A percentile compares a stretch with the other conserved stretches of the same genome.
Conservation (phyloP, 345 rosid species). For the Firmiana major region DNA sequence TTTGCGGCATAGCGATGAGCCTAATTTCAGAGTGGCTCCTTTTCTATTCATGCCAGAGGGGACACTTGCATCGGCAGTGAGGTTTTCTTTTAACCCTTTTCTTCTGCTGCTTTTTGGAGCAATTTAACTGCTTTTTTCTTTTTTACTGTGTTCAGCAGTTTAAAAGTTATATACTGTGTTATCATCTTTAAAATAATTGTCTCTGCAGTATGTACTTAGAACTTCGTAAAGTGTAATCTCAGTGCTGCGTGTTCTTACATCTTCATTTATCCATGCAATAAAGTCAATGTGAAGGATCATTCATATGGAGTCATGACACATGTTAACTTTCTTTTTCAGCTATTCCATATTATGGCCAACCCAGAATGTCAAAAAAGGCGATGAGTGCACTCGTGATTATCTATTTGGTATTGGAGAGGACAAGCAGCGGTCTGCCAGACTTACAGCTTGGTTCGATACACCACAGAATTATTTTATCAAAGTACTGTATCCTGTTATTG, state of each 20-base stretch:
- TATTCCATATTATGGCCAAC: constrained; percentile 85
- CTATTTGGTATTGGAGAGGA: constrained; percentile 89
- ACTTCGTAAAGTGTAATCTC: not conserved
- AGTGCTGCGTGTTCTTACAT: not conserved
- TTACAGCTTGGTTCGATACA: constrained; percentile 88
- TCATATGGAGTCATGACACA: constrained; percentile 9
- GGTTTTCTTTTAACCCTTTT: constrained; percentile 35
- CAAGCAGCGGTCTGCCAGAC: constrained; percentile 87
- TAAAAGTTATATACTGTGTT: not conserved
- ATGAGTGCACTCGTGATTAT: constrained; percentile 87
- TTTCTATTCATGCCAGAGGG: constrained; percentile 91
- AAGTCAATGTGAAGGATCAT: not conserved
- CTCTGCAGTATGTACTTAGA: not conserved
- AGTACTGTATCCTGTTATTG: constrained; percentile 31
- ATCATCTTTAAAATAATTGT: not conserved
- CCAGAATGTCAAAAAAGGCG: constrained; percentile 47
- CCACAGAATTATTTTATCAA: constrained; percentile 73
- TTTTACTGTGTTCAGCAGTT: not conserved
- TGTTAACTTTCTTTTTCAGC: constrained; percentile 37
- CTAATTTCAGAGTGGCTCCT: constrained; percentile 87
- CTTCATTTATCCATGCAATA: not conserved
- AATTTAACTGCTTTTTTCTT: not conserved
- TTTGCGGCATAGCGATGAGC: constrained; percentile 78
- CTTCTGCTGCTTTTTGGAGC: constrained; percentile 10
- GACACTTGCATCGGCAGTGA: constrained; percentile 78